Percentiles rank a stretch among this genome's conserved stretches.
phyloP scores from a whole-genome alignment of 306 rosid species.

The Sicyos edulis region DNA sequence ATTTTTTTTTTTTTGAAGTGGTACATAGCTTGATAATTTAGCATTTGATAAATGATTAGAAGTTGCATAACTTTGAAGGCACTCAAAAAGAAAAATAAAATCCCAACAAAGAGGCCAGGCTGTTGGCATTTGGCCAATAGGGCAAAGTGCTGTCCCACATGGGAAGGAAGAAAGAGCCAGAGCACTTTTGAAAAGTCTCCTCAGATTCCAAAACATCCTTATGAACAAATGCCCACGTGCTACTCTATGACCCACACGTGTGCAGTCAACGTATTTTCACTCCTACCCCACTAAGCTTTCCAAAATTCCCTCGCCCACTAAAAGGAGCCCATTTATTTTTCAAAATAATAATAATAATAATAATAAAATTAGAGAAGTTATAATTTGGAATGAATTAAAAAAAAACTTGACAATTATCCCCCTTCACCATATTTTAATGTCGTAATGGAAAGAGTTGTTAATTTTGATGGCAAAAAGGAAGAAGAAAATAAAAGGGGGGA shows the following conservation, averaged over 20 bases:
- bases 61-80: constrained; percentile 10
- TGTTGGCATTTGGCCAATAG: neutral
- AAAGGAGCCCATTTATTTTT: too few species aligned
- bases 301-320: too few species aligned
- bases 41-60: neutral
- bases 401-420: neutral
- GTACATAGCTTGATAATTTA: neutral
- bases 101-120: neutral
- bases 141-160: constrained; percentile 8
- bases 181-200: constrained; percentile 19
- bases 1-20: too few species aligned
- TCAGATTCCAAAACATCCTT: constrained; percentile 18
- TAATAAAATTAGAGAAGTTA: too few species aligned
- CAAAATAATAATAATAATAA: too few species aligned
- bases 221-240: constrained; percentile 13
- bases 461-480: neutral
- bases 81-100: neutral
- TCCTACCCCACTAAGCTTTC: neutral
- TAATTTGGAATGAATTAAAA: too few species aligned
- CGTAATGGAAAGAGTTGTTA: neutral
- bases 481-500: neutral
- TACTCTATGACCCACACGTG: neutral
- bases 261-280: neutral
- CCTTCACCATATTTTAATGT: neutral
- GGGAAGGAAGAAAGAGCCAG: constrained; percentile 12